phyloP scores from a whole-genome alignment of 148 eudicot genomes.

The Pouteria glomerata region DNA sequence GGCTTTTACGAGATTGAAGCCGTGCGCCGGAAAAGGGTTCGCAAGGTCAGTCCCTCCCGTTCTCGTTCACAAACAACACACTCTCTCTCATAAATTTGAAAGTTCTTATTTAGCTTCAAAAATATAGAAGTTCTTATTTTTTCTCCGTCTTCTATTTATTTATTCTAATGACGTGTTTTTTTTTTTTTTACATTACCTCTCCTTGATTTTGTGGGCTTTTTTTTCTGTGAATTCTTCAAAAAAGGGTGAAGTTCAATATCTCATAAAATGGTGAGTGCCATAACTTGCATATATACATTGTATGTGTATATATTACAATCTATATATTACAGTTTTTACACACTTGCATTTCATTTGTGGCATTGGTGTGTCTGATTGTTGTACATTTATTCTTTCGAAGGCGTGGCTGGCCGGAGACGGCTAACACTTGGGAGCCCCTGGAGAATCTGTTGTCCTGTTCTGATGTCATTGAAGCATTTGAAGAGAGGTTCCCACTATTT shows the following conservation, averaged over 20 bases:
- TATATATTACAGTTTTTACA: too few species aligned
- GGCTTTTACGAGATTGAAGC: conserved; percentile 82
- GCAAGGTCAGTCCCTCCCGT: conserved; percentile 47
- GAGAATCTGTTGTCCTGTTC: conserved; percentile 72
- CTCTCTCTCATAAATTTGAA: too few species aligned
- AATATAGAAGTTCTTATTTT: too few species aligned
- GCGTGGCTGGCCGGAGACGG: conserved; percentile 99
- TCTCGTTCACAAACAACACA: not conserved
- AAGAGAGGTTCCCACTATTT: conserved; percentile 60
- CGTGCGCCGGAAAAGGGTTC: conserved; percentile 67
- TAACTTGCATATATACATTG: not conserved
- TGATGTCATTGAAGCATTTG: conserved; percentile 85
- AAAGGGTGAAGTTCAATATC: conserved; percentile 81
- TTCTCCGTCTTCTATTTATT: too few species aligned
- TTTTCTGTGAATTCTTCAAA: conserved; percentile 32
- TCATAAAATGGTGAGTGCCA: conserved; percentile 83
- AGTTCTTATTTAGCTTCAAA: too few species aligned
- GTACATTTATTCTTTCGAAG: conserved; percentile 25
- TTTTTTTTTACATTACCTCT: not conserved
- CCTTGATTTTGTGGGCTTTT: conserved; percentile 11
- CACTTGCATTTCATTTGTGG: not conserved
- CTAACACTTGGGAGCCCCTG: conserved; percentile 95
- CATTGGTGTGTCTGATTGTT: not conserved
- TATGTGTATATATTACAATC: too few species aligned
- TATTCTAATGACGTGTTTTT: too few species aligned